phyloP scores from a whole-genome alignment of 495 filamentous ascomycete species.

The Aspergillus sclerotioniger region DNA sequence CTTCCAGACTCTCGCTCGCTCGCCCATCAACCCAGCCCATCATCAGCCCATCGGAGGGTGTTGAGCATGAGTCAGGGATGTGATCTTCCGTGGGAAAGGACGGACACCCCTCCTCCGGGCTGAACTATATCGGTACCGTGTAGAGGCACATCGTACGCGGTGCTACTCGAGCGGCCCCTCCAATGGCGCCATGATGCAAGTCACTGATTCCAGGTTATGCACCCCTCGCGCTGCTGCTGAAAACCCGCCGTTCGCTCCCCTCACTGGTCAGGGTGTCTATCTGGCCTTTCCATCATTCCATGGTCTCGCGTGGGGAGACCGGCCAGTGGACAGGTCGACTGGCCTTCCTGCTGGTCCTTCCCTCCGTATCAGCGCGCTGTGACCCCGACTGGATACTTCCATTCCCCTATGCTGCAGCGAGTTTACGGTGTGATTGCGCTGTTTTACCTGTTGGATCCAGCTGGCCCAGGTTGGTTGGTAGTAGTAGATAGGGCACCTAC shows the following conservation, averaged over 20 bases:
- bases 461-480: too few species aligned
- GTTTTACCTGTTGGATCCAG: too few species aligned
- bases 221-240: background rate
- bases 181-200: background rate
- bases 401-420: too few species aligned
- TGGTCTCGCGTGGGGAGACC: background rate
- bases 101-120: background rate
- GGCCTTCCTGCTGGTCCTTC: too few species aligned
- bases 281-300: background rate
- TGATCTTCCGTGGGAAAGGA: background rate
- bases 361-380: too few species aligned
- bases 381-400: too few species aligned
- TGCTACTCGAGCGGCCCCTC: background rate
- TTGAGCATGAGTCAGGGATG: background rate
- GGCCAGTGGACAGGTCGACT: background rate
- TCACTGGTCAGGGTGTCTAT: background rate
- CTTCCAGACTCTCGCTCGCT: background rate
- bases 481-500: too few species aligned
- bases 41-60: background rate
- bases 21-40: background rate
- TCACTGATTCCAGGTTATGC: slow-evolving; percentile 1
- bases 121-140: background rate
- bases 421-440: too few species aligned
- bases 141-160: background rate
- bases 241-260: background rate